Evolutionary conservation across 345 rosid genomes (phyloP).

Genomic region (Capsella bursapastoris): DNA sequence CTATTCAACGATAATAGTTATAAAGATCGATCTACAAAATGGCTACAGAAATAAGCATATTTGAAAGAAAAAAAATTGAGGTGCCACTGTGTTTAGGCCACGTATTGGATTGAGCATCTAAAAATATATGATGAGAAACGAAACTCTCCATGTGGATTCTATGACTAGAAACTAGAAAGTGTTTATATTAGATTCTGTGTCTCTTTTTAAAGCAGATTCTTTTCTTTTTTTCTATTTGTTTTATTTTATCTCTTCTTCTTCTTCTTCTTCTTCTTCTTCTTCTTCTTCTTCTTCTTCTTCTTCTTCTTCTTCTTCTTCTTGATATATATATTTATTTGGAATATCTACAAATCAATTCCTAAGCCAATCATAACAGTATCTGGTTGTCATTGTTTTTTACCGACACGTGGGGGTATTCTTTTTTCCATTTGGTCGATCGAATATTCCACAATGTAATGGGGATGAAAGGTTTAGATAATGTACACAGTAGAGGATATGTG

Average conservation of each 20-base stretch:
- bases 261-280: not conserved
- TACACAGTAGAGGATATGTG: not conserved
- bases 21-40: not conserved
- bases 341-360: slow-evolving; percentile 23
- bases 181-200: slow-evolving; percentile 24
- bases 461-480: not conserved
- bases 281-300: not conserved
- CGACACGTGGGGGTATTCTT: slow-evolving; percentile 36
- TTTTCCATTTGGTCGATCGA: slow-evolving; percentile 25
- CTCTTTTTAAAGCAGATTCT: slow-evolving; percentile 37
- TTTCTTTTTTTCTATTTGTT: not conserved
- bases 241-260: not conserved
- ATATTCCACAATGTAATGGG: slow-evolving; percentile 20
- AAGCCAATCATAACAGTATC: slow-evolving; percentile 30
- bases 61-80: not conserved
- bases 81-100: slow-evolving; percentile 23
- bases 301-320: not conserved
- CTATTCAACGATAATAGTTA: not conserved
- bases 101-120: slow-evolving; percentile 31
- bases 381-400: slow-evolving; percentile 10
- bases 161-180: slow-evolving; percentile 42
- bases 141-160: slow-evolving; percentile 13
- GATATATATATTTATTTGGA: slow-evolving; percentile 10
- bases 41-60: not conserved
- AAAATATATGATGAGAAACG: slow-evolving; percentile 21